These are phyloP conservation scores for Fusarium napiforme DNA, from an alignment of 2,329 filamentous ascomycete genomes.

Conservation along the genomic window DNA sequence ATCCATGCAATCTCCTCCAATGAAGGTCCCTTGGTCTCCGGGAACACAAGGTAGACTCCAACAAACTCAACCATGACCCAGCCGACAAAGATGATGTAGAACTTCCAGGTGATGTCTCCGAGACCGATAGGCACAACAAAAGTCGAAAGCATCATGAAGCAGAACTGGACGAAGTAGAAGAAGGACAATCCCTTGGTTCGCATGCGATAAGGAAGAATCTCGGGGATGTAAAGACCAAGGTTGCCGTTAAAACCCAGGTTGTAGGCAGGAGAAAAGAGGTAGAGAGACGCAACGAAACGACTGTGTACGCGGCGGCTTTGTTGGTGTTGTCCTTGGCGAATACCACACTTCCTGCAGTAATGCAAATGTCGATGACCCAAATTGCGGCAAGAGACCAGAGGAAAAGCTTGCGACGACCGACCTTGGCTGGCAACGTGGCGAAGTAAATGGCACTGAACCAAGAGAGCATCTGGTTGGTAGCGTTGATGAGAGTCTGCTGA, in stretches of 20 bases:
- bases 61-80: slow-evolving; percentile 22
- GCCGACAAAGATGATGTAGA: slow-evolving; percentile 24
- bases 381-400: background rate
- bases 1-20: slow-evolving; percentile 32
- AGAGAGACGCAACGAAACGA: background rate
- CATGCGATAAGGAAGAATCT: background rate
- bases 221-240: background rate
- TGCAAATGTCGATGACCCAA: background rate
- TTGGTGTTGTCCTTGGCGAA: background rate
- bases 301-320: background rate
- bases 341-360: background rate
- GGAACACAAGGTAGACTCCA: slow-evolving; percentile 23
- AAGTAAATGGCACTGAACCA: slow-evolving; percentile 7
- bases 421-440: background rate
- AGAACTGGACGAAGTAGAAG: background rate
- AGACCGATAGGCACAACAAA: slow-evolving; percentile 31
- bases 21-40: slow-evolving; percentile 25
- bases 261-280: background rate
- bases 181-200: background rate
- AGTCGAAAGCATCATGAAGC: slow-evolving; percentile 6
- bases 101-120: slow-evolving; percentile 22
- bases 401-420: background rate
- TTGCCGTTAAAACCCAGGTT: background rate
- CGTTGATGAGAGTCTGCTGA: slow-evolving; percentile 4
- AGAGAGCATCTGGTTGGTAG: background rate